Conservation (phyloP, 441 rosid species). For the Gossypium gossypioides region DNA sequence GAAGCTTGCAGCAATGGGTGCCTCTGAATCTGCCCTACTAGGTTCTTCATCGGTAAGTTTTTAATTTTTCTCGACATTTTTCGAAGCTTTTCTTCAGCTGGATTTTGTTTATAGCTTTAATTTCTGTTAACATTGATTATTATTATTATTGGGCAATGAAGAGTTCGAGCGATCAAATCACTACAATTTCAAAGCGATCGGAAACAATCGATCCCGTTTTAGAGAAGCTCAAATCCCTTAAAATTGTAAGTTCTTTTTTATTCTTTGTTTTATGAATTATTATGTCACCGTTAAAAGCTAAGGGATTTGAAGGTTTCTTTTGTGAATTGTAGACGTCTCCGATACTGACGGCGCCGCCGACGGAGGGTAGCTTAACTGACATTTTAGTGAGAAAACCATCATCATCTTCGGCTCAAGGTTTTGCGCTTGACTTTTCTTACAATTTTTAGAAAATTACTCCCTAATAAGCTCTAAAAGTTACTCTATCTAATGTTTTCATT, state of each 20-base stretch:
- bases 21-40: conserved; percentile 38
- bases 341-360: conserved; percentile 53
- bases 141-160: conserved; percentile 10
- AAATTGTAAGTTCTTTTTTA: conserved; percentile 40
- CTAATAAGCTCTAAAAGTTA: neutral
- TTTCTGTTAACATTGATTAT: neutral
- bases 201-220: conserved; percentile 58
- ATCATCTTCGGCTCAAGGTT: conserved; percentile 50
- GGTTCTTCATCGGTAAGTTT: conserved; percentile 29
- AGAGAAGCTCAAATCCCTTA: conserved; percentile 68
- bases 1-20: conserved; percentile 33
- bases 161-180: conserved; percentile 50
- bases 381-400: conserved; percentile 73
- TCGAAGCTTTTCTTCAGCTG: neutral
- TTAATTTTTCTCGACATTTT: neutral
- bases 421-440: conserved; percentile 4
- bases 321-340: conserved; percentile 51
- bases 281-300: neutral
- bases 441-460: neutral
- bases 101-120: neutral
- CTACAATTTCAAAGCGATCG: conserved; percentile 60
- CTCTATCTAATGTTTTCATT: neutral
- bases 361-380: conserved; percentile 85
- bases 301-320: neutral
- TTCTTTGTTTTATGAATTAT: neutral